Base-by-base conservation (phyloP, 345 rosid species). In the Erucastrum elatum region DNA sequence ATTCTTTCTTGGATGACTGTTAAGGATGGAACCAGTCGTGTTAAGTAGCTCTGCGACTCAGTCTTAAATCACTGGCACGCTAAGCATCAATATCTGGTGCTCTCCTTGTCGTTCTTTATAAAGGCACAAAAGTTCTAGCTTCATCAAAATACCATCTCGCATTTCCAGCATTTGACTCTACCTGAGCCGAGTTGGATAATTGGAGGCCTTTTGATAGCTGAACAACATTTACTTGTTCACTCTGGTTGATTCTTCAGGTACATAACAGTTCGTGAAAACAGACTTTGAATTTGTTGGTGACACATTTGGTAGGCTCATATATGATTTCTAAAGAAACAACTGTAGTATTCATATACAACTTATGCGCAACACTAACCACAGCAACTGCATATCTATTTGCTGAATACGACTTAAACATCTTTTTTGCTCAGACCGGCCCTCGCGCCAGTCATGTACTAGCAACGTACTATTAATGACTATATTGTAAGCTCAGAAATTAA, bases 331-430 rank as follows among this genome's bases (percentile, higher is more conserved):
- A 68, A 55, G 84, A 74, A 56, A 16, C 84, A 15, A 46, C 53
- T 0, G 60, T 81, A 5, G 70, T 61, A 8, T 72, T 81, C 64
- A 41, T 77, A 29, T 74, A 67, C 84, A 77, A 74, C 79, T 41
- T 84, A 5, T 75, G 44, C 16, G 59, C 29, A 4, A 66, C 49
- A 1, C 44, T 85, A 13, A 37, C 82, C 63, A 75, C 85, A 7
- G 75, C 11, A 2, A 74, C 69, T 2, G 74, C 77, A 60, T 80
- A 84, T 72, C 70, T 86, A 21, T 5, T 83, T 21, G 82, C 51
- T 85, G 92, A 88, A 80, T 62, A 68, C 25, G 70, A 83, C 56
- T 30, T 29, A 65, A 75, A 74, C 56, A 64, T 73, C 81, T 3
- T 88, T 85, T 79, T 55, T 66, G 10, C 75, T 83, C 21, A 21